Conservation (phyloP, 2,329 filamentous ascomycete genomes). For the Colletotrichum caudatum region DNA sequence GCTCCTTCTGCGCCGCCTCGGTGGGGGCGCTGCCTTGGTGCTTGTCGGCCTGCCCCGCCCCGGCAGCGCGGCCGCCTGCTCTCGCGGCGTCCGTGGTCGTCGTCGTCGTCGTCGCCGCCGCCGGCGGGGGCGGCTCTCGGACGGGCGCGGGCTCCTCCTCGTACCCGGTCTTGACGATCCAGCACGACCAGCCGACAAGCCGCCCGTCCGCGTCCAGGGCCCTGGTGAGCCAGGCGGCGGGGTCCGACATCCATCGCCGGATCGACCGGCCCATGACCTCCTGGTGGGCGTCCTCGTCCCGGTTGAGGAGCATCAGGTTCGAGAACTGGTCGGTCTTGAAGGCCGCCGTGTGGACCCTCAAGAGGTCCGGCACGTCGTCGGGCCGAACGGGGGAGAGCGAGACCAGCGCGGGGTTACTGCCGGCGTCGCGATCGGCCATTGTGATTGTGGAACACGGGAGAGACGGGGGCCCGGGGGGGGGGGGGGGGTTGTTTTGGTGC, state of each 20-base stretch:
- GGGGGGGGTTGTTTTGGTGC: neutral
- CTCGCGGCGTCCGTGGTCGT: too few species aligned
- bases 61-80: too few species aligned
- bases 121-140: neutral
- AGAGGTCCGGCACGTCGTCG: constrained; percentile 6
- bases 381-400: neutral
- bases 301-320: constrained; percentile 29
- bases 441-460: neutral
- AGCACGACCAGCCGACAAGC: constrained; percentile 23
- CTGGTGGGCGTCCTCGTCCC: constrained; percentile 13
- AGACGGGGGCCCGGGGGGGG: too few species aligned
- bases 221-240: constrained; percentile 12
- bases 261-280: constrained; percentile 21
- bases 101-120: too few species aligned
- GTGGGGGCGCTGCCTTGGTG: neutral
- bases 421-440: neutral
- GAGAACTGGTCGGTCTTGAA: constrained; percentile 29
- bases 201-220: constrained; percentile 9
- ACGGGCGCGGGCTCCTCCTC: neutral
- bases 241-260: constrained; percentile 8
- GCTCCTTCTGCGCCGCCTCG: neutral
- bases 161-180: constrained; percentile 1
- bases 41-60: neutral
- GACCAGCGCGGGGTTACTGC: neutral
- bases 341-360: constrained; percentile 16